Evolutionary conservation across 2,329 filamentous ascomycete genomes (phyloP).

Genomic region (Trichothecium sympodiale): DNA sequence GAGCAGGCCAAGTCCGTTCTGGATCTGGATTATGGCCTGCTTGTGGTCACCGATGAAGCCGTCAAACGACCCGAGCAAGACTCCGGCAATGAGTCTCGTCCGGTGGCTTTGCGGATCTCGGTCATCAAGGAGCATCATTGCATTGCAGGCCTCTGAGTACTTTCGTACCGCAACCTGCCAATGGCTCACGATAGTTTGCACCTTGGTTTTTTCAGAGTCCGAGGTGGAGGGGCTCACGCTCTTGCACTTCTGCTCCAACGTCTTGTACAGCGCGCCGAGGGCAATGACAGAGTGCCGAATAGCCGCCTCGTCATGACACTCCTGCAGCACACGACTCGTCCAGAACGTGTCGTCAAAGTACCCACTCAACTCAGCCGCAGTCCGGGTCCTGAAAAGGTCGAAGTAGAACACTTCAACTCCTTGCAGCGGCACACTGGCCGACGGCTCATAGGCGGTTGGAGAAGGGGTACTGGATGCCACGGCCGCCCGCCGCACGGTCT

Average conservation of each 20-base stretch:
- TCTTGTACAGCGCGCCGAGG: conserved; percentile 56
- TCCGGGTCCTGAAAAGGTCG: conserved; percentile 48
- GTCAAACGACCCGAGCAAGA: conserved; percentile 58
- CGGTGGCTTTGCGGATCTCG: conserved; percentile 17
- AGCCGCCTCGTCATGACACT: conserved; percentile 49
- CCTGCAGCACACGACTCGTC: conserved; percentile 50
- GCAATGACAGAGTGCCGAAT: conserved; percentile 57
- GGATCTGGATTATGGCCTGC: conserved; percentile 51
- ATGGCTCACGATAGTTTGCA: conserved; percentile 33
- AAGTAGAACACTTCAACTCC: conserved; percentile 48
- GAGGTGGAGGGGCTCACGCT: conserved; percentile 13
- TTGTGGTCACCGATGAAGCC: conserved; percentile 54
- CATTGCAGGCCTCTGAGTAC: conserved; percentile 45
- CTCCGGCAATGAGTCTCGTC: conserved; percentile 51
- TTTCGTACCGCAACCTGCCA: conserved; percentile 50
- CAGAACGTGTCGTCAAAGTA: conserved; percentile 59
- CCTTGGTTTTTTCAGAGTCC: conserved; percentile 6
- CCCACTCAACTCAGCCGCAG: conserved; percentile 51
- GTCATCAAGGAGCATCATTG: conserved; percentile 28
- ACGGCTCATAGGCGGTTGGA: conserved; percentile 29
- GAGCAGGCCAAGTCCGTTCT: conserved; percentile 43
- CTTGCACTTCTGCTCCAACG: conserved; percentile 45
- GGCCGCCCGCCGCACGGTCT: conserved; percentile 3
- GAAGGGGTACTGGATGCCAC: conserved; percentile 19
- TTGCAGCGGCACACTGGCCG: conserved; percentile 33